Evolutionary conservation across 1,139 yeast species (phyloP), one percentile per base, ranked within the genome.

Genomic region (Yamadazyma siamensis): DNA sequence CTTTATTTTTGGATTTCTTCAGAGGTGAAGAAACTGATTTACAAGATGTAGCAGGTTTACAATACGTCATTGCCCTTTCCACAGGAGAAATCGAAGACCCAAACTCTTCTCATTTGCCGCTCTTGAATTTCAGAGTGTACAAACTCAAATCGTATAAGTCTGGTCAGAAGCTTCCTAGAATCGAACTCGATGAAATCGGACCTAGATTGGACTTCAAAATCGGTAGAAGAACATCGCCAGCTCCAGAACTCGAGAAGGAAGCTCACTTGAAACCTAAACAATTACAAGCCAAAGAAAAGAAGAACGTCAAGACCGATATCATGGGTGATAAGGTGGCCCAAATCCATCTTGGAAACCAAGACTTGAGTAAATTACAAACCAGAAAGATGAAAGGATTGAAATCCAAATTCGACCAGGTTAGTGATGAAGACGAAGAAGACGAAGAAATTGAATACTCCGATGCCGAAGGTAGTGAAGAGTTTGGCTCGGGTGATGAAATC

Each of bases 301-400:
- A 94, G 88, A 91, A 91, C 53, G 80, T 91, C 35, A 80, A 80
- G 41, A 77, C 82, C 27, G 97, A 94, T 55, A 52, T 70, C 39
- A 77, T 91, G 84, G 99, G 99, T 65, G 98, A 91, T 61, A 88
- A 91, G 77, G 76, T 91, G 43, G 99, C 96, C 45, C 86, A 91
- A 64, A 78, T 91, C 49, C 98, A 91, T 57, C 83, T 91, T 60
- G 97, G 96, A 61, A 82, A 82, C 59, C 99, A 91, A 70, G 97
- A 91, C 57, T 71, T 94, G 57, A 71, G 76, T 54, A 82, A 81
- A 58, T 64, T 91, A 56, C 98, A 91, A 64, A 89, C 98, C 9
- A 80, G 98, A 66, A 91, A 91, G 77, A 86, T 91, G 96, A 94
- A 94, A 74, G 99, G 98, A 55, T 73, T 91, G 54, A 94, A 94